Conservation (phyloP, 805 yeast species). For the Metschnikowia anglica region DNA sequence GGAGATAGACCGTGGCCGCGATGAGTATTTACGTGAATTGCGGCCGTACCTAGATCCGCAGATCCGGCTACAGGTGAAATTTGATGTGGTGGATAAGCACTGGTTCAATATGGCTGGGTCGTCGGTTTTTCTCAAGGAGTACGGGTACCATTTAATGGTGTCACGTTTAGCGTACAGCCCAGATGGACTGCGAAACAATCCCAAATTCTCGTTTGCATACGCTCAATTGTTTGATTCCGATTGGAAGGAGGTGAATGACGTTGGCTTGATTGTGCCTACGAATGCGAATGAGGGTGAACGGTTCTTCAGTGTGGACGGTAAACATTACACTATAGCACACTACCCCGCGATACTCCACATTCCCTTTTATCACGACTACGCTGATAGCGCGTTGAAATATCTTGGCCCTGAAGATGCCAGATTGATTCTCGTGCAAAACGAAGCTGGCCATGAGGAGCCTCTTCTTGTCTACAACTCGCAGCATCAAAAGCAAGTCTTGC, state of each 20-base stretch:
- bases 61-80: constrained; percentile 13
- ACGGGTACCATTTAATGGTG: constrained; percentile 23
- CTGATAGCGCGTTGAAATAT: constrained; percentile 17
- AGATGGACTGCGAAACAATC: constrained; percentile 17
- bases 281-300: constrained; percentile 10
- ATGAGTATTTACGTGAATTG: constrained; percentile 13
- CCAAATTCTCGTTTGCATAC: constrained; percentile 21
- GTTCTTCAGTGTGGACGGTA: constrained; percentile 6
- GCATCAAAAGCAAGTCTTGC: constrained; percentile 13
- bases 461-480: constrained; percentile 43
- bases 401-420: constrained; percentile 56
- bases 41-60: constrained; percentile 11
- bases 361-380: constrained; percentile 19
- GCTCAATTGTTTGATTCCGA: constrained; percentile 23
- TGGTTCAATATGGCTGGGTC: constrained; percentile 28
- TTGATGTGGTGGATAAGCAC: constrained; percentile 7
- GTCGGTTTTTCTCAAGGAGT: constrained; percentile 24
- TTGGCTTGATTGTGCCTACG: constrained; percentile 26
- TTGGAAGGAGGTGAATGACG: constrained; percentile 25
- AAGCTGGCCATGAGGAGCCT: constrained; percentile 45
- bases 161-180: constrained; percentile 22
- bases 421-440: constrained; percentile 33
- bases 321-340: constrained; percentile 7
- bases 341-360: constrained; percentile 16
- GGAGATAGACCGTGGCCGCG: constrained; percentile 12